Conservation (phyloP, 1,139 yeast genomes). For the Pneumocystis jirovecii region DNA sequence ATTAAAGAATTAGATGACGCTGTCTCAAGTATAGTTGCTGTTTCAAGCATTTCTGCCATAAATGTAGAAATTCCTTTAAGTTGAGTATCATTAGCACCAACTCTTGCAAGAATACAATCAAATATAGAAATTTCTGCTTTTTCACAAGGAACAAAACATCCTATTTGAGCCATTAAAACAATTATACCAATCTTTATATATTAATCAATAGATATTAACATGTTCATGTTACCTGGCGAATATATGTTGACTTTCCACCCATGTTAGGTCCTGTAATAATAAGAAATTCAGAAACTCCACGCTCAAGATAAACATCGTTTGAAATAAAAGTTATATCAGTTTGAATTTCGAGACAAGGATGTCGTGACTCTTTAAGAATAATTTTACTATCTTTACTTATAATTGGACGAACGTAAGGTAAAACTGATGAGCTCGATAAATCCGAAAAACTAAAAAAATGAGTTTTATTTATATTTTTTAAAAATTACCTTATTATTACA, state of each 20-base stretch:
- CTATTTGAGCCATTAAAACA: constrained; percentile 79
- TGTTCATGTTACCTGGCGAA: background rate
- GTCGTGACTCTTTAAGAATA: constrained; percentile 58
- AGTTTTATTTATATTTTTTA: background rate
- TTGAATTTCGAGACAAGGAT: constrained; percentile 86
- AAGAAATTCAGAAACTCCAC: constrained; percentile 45
- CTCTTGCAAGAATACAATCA: constrained; percentile 86
- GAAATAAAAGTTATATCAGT: constrained; percentile 78
- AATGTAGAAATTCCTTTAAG: constrained; percentile 91
- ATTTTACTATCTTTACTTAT: constrained; percentile 42
- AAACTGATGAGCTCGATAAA: constrained; percentile 69
- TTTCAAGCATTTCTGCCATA: constrained; percentile 96
- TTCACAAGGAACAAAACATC: constrained; percentile 73
- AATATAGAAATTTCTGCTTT: constrained; percentile 65
- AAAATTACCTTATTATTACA: constrained; percentile 36
- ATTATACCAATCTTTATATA: constrained; percentile 85
- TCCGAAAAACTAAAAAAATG: constrained; percentile 51
- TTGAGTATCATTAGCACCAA: constrained; percentile 98
- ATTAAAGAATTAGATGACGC: constrained; percentile 75
- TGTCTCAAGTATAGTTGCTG: constrained; percentile 75
- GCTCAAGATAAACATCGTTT: constrained; percentile 52
- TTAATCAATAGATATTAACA: constrained; percentile 72
- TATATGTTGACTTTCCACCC: constrained; percentile 36
- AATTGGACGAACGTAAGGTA: constrained; percentile 61
- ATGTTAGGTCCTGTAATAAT: constrained; percentile 95